These are phyloP conservation scores for Porodaedalea pini DNA, from an alignment of 1,284 basidiomycete genomes.

Conservation along the genomic window DNA sequence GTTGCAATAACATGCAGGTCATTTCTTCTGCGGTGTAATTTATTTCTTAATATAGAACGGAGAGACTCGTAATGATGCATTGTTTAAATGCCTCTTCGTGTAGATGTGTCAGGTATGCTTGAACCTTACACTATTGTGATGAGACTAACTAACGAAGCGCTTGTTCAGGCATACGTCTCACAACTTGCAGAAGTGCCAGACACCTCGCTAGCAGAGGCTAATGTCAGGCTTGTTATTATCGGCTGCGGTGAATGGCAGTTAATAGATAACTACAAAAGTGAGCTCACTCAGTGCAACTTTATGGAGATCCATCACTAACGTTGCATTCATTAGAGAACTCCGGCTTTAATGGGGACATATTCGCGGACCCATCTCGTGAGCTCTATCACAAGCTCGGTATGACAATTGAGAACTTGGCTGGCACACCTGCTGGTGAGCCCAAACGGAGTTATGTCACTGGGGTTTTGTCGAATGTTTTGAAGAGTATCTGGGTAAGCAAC, in stretches of 20 bases:
- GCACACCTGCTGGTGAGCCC: slow-evolving; percentile 43
- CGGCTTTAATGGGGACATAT: slow-evolving; percentile 47
- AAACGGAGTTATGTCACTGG: slow-evolving; percentile 46
- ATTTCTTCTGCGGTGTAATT: slow-evolving; percentile 64
- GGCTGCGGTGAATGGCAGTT: slow-evolving; percentile 61
- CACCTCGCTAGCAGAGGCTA: slow-evolving; percentile 41
- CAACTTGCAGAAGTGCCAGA: slow-evolving; percentile 44
- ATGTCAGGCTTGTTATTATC: slow-evolving; percentile 47
- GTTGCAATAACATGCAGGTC: slow-evolving; percentile 37
- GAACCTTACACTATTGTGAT: not conserved
- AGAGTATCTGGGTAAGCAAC: slow-evolving; percentile 46
- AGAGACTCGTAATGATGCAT: slow-evolving; percentile 4
- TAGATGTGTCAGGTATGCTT: slow-evolving; percentile 42
- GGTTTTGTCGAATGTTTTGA: slow-evolving; percentile 32
- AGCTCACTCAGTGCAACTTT: slow-evolving; percentile 14
- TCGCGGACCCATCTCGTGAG: slow-evolving; percentile 53
- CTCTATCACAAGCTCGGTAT: slow-evolving; percentile 53
- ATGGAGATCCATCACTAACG: not conserved
- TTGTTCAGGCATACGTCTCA: slow-evolving; percentile 49
- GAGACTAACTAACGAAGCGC: slow-evolving; percentile 9
- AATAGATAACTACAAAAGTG: slow-evolving; percentile 53
- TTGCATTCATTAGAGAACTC: slow-evolving; percentile 39
- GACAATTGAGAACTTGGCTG: slow-evolving; percentile 40
- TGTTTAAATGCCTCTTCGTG: slow-evolving; percentile 9
- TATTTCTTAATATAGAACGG: not conserved